Percentiles rank a stretch among this genome's conserved stretches.
These are phyloP conservation scores for Ceratocystis lukuohia DNA, from an alignment of 2,329 filamentous ascomycete species.

Conservation along the genomic window DNA sequence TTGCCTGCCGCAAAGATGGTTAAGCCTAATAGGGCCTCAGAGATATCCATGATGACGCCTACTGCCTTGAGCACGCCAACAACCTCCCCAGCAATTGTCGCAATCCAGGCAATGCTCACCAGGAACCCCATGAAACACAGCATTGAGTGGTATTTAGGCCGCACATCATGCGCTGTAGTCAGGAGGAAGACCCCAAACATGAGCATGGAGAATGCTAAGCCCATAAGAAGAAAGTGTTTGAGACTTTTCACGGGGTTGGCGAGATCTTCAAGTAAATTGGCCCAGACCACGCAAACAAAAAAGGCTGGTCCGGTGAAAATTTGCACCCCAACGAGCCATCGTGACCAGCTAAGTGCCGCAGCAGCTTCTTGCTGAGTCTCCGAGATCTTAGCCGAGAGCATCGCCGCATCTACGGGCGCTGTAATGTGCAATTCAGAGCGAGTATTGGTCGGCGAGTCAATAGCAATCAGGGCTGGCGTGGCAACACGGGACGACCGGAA, in stretches of 20 bases:
- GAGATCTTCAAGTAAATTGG: constrained; percentile 47
- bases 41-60: constrained; percentile 83
- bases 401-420: constrained; percentile 8
- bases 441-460: constrained; percentile 22
- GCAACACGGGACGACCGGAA: constrained; percentile 24
- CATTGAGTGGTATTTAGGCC: constrained; percentile 60
- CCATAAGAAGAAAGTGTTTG: constrained; percentile 44
- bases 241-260: constrained; percentile 40
- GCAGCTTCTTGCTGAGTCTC: constrained; percentile 21
- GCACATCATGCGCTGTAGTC: constrained; percentile 52
- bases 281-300: constrained; percentile 62
- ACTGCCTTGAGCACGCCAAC: constrained; percentile 88
- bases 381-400: constrained; percentile 12
- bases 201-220: constrained; percentile 55
- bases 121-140: constrained; percentile 83
- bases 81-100: constrained; percentile 87
- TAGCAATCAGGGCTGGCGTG: constrained; percentile 26
- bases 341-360: constrained; percentile 58
- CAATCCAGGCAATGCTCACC: constrained; percentile 92
- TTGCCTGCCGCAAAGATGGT: constrained; percentile 97
- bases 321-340: constrained; percentile 79
- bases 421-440: constrained; percentile 11
- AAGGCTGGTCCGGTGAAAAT: constrained; percentile 80
- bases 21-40: constrained; percentile 83
- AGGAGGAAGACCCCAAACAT: constrained; percentile 53